Evolutionary conservation across 139 green algal genomes (phyloP), one percentile per base, ranked within the genome.

Genomic region (Bryopsis sp.): DNA sequence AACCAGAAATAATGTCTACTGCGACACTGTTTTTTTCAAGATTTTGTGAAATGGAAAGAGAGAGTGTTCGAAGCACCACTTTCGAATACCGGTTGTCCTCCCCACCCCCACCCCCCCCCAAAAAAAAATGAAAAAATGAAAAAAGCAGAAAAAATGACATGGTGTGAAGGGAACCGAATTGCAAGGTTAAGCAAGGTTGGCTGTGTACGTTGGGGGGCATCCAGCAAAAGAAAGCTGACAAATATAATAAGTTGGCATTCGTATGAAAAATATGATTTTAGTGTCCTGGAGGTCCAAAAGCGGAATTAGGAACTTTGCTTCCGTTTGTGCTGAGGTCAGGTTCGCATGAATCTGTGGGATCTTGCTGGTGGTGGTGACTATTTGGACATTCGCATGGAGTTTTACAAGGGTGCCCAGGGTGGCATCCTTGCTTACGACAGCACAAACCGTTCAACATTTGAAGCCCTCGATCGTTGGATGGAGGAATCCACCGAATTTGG

Each of bases 291-390:
- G 33, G 24, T 34, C 60, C 29, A 38, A 34, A 28, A 38, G 22
- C 26, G 2, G 7, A 2, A 35, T 72, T 35, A 24, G 26, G 36
- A 8, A 37, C 38, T 19, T 33, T 8, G 33, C n/a, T 2, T n/a
- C n/a, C n/a, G n/a, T n/a, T n/a, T n/a, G n/a, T n/a, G n/a, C n/a
- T n/a, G n/a, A n/a, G 46, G 26, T 54, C 67, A 89, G 80, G 68
- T 86, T 47, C 70, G 83, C 0, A 77, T 86, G 6, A 89, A 89
- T 67, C 59, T 89, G 0, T 89, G 81, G 78, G 83, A 89, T 70
- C 65, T 89, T 28, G 83, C 83, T 11, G 83, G 83, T 0, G 46
- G 70, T 1, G 31, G 38, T 2, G 80, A 86, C 15, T 89, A 86
- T 47, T 35, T 67, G 1, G 79, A 85, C 33, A 75, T 84, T 31